Evolutionary conservation across 441 rosid species (phyloP).

Genomic region (Aleurites moluccanus): DNA sequence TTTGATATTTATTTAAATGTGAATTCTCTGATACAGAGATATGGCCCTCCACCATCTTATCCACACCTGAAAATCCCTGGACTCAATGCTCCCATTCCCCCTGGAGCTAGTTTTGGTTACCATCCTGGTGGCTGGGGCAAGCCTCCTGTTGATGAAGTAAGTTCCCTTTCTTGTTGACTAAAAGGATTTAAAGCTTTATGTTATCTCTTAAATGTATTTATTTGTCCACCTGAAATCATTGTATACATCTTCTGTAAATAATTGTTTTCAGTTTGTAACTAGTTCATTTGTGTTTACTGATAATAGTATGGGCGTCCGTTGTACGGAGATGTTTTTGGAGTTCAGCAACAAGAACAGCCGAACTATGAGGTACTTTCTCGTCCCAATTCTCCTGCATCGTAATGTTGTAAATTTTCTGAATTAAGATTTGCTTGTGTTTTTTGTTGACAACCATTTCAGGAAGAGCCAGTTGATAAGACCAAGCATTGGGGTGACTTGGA

Average conservation of each 20-base stretch:
- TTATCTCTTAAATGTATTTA: background rate
- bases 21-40: constrained; percentile 57
- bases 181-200: background rate
- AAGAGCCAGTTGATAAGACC: constrained; percentile 94
- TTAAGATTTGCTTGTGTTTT: background rate
- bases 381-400: background rate
- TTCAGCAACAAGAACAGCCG: constrained; percentile 91
- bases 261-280: background rate
- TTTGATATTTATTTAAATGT: background rate
- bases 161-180: constrained; percentile 11
- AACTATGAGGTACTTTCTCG: constrained; percentile 71
- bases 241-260: background rate
- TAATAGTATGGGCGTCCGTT: constrained; percentile 85
- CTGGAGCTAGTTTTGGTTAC: constrained; percentile 95
- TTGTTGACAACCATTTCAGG: constrained; percentile 43
- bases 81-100: constrained; percentile 92
- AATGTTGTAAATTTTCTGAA: background rate
- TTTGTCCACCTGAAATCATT: constrained; percentile 3
- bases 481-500: constrained; percentile 99
- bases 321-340: constrained; percentile 99
- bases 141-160: constrained; percentile 98
- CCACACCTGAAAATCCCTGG: constrained; percentile 96
- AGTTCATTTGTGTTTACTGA: constrained; percentile 19
- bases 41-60: constrained; percentile 98
- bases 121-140: constrained; percentile 99